Base-by-base conservation (phyloP, 495 filamentous ascomycete genomes). In the Talaromyces borbonicus region DNA sequence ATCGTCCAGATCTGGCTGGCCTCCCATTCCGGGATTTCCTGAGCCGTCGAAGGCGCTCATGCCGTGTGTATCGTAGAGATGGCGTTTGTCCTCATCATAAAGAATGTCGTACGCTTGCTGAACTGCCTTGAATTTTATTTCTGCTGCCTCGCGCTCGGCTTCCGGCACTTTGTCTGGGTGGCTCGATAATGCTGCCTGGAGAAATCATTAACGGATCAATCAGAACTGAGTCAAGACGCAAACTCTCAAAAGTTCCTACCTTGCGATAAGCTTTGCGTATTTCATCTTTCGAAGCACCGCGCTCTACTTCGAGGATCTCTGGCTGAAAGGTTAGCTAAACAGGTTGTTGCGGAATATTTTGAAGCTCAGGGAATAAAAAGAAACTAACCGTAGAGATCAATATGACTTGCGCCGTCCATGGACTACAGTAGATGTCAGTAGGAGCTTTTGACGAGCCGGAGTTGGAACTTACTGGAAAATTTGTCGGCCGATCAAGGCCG, bases 191-290 rank as follows among this genome's bases (percentile, higher is more conserved):
- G 92, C 93, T 49, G 92, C 81, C 89, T 95, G 53, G 47, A 39
- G 47, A 19, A 27, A 27, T 14, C 19, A 11, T 35, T 35, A 9
- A 30, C 45, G 37, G 25, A n/a, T 18, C 30, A 27, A 23, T 25
- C 11, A 7, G 20, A 8, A 46, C 12, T 27, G 36, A 24, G 22
- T 22, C 14, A 47, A 6, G 18, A 26, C 19, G 12, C 27, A n/a
- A n/a, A n/a, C n/a, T n/a, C n/a, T n/a, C n/a, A n/a, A n/a, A n/a
- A n/a, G 12, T 37, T 56, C 60, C 50, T 54, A 88, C 92, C 79
- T 95, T 97, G 65, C 90, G 85, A 65, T 96, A 98, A 31, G 92
- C 93, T 62, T 96, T 95, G 62, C 93, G 94, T 65, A 98, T 85
- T 48, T 96, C 88, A 52, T 82, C 75, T 56, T 86, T 85, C 57